Percentiles rank a stretch among this genome's conserved stretches.
phyloP scores from a whole-genome alignment of 805 yeast species.

The Tetrapisispora namnaoensis region DNA sequence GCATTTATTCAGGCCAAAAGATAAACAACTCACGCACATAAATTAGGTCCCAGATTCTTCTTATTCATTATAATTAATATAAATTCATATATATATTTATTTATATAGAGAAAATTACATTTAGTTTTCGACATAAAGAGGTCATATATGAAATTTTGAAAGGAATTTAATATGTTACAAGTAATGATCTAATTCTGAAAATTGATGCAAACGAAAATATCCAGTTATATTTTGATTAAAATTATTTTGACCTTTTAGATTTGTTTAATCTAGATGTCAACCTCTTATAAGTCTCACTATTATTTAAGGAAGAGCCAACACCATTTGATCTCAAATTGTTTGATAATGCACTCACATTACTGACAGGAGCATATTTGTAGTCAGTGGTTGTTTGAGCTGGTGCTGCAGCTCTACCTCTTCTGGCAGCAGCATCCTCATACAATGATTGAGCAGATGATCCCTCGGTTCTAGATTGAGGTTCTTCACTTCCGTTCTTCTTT shows the following conservation, averaged over 20 bases:
- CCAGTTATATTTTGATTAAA: background rate
- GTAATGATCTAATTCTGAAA: background rate
- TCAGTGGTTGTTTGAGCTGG: conserved; percentile 87
- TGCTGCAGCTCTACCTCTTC: conserved; percentile 91
- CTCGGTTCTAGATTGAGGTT: conserved; percentile 9
- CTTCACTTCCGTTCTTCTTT: conserved; percentile 11
- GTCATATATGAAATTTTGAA: background rate
- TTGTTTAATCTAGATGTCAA: conserved; percentile 40
- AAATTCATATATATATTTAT: background rate
- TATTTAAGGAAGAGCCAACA: conserved; percentile 42
- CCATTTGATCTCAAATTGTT: conserved; percentile 36
- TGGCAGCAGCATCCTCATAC: conserved; percentile 82
- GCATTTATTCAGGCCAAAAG: no score
- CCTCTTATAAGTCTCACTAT: conserved; percentile 75
- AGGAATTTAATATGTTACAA: background rate
- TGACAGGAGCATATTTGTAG: conserved; percentile 82
- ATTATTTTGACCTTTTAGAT: conserved; percentile 12
- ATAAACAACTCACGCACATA: no score
- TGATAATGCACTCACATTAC: conserved; percentile 37
- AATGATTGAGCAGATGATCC: conserved; percentile 42
- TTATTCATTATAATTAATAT: no score
- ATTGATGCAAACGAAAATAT: background rate
- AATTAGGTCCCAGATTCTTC: background rate
- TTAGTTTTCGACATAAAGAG: background rate
- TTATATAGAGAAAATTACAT: background rate